phyloP scores from a whole-genome alignment of 2,329 filamentous ascomycete genomes.

The Colletotrichum higginsianum region DNA sequence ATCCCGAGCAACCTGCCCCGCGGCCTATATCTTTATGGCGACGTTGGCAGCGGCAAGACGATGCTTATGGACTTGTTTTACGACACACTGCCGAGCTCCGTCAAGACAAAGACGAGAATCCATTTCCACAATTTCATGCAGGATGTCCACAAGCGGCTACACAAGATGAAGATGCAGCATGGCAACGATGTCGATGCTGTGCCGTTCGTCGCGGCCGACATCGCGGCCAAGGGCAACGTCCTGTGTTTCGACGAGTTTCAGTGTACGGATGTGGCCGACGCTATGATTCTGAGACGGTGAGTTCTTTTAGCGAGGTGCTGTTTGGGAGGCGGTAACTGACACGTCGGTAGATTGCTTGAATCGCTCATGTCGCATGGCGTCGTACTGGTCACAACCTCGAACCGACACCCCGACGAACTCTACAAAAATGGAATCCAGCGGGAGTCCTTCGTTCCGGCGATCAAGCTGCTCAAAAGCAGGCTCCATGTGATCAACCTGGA shows the following conservation, averaged over 20 bases:
- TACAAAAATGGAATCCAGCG: constrained; percentile 99
- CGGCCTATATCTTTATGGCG: constrained; percentile 94
- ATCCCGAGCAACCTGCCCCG: constrained; percentile 85
- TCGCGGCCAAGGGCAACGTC: constrained; percentile 87
- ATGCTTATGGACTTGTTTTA: constrained; percentile 99
- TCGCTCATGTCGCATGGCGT: constrained; percentile 96
- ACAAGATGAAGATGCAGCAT: constrained; percentile 89
- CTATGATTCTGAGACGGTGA: constrained; percentile 92
- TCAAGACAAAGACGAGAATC: constrained; percentile 88
- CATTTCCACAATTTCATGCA: constrained; percentile 99
- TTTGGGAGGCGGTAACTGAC: constrained; percentile 13
- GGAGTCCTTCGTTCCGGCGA: constrained; percentile 94
- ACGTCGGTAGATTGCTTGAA: constrained; percentile 77
- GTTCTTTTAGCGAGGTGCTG: constrained; percentile 27
- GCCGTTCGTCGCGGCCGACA: constrained; percentile 94
- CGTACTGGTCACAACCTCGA: constrained; percentile 95
- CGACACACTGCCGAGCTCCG: constrained; percentile 87
- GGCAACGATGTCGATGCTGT: constrained; percentile 92
- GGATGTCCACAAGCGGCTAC: constrained; percentile 91
- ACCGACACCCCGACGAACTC: constrained; percentile 94
- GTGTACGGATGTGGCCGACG: constrained; percentile 97
- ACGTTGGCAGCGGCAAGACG: constrained; percentile 97
- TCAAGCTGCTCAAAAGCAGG: constrained; percentile 87
- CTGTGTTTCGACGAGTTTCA: constrained; percentile 99
- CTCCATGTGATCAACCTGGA: constrained; percentile 95